These are phyloP conservation scores for Lyophyllum decastes DNA, from an alignment of 768 basidiomycete genomes.

Conservation along the genomic window DNA sequence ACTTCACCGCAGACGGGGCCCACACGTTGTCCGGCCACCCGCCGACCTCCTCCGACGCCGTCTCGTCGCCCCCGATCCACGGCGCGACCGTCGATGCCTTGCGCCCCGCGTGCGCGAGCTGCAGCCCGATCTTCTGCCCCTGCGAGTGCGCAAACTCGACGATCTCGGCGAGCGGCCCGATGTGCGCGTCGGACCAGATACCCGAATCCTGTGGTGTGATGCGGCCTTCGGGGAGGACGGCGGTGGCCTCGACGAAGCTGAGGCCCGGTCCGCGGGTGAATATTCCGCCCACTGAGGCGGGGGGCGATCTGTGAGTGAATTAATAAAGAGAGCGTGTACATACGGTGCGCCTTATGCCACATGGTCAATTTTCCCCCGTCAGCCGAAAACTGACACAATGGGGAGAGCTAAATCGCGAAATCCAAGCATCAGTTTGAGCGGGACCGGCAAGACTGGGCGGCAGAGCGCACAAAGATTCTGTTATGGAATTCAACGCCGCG, in stretches of 20 bases:
- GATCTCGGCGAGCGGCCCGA: constrained; percentile 44
- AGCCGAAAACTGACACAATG: constrained; percentile 62
- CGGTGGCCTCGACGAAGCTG: constrained; percentile 66
- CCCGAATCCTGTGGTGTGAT: constrained; percentile 68
- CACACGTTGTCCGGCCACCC: constrained; percentile 58
- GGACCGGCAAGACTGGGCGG: not conserved
- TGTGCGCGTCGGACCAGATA: constrained; percentile 65
- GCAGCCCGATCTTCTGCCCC: constrained; percentile 69
- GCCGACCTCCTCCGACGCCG: constrained; percentile 36
- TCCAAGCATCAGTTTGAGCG: not conserved
- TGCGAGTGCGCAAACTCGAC: constrained; percentile 75
- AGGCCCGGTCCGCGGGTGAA: constrained; percentile 55
- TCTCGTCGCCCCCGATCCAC: constrained; percentile 48
- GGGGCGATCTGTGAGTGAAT: too few species aligned
- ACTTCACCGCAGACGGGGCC: constrained; percentile 57
- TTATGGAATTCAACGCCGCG: constrained; percentile 55
- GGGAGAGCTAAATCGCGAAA: constrained; percentile 39
- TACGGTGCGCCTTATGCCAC: constrained; percentile 67
- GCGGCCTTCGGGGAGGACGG: constrained; percentile 58
- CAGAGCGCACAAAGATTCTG: constrained; percentile 46
- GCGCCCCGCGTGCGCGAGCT: constrained; percentile 75
- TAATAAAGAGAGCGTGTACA: too few species aligned
- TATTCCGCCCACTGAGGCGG: constrained; percentile 49
- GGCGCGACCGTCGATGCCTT: constrained; percentile 68
- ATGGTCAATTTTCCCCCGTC: constrained; percentile 50